Evolutionary conservation across 23 red algal genomes (phyloP), one percentile per base, ranked within the genome.

Genomic region (Gracilaria gracilis): DNA sequence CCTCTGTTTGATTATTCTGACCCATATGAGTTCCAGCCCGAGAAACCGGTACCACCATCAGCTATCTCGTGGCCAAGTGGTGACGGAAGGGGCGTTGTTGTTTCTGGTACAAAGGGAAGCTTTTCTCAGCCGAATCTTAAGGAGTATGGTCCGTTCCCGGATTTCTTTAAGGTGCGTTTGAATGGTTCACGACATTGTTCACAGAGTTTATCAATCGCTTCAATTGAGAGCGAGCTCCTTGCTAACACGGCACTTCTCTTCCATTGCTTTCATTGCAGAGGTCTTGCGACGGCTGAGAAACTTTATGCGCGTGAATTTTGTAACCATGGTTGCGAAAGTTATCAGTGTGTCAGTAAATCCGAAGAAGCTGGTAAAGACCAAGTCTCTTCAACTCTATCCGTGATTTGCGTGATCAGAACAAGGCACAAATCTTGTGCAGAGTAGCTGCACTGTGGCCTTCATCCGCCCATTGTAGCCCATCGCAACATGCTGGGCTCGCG

Each of bases 141-240:
- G 72, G 46, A 88, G 58, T 94, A 94, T 54, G 90, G 90, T 19
- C 90, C 90, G 40, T 93, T 93, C 64, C 90, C 80, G 34, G 90
- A 93, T 81, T 93, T 93, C 69, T 78, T 93, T 28, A 93, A 93
- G 90, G 84, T 87, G 36, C 67, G 84, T 87, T 67, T 57, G 0
- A 48, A n/a, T 67, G 28, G 1, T 69, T 37, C 31, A 8, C 1
- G 0, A 34, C 13, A 19, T 4, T 6, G 24, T 24, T 62, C 19
- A 62, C 59, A 1, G 24, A 62, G 27, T 62, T 62, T 14, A 25
- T 7, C 20, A 46, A 8, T 75, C 24, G 9, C 66, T 28, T 71
- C 17, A 2, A 9, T 9, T 67, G 61, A 67, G 61, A 35, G 61
- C 5, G 5, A 15, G 7, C 1, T 71, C 14, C 17, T 71, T 71